phyloP scores from a whole-genome alignment of 495 filamentous ascomycete species.

The Hypoxylon lienhwacheense region DNA sequence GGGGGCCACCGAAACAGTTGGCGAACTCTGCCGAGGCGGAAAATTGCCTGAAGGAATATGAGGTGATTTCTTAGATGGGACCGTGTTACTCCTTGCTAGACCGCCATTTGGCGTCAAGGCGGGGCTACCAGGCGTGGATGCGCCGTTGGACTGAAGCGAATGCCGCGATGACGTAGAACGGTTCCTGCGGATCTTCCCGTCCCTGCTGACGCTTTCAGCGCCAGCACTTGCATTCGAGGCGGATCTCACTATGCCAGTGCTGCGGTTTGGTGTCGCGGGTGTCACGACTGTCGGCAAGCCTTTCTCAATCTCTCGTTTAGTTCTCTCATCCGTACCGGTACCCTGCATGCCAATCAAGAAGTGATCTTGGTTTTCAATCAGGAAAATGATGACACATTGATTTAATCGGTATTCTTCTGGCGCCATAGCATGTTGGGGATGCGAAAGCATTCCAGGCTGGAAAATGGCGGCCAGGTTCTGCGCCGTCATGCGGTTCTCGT shows the following conservation, averaged over 20 bases:
- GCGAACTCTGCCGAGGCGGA: conserved; percentile 51
- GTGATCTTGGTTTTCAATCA: conserved; percentile 95
- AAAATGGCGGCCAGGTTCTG: conserved; percentile 97
- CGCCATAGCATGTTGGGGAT: conserved; percentile 92
- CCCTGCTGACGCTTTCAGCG: conserved; percentile 80
- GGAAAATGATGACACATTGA: conserved; percentile 94
- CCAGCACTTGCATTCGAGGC: conserved; percentile 84
- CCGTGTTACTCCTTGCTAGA: conserved; percentile 87
- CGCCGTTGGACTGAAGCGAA: conserved; percentile 69
- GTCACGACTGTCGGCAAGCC: conserved; percentile 58
- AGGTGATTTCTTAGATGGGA: conserved; percentile 91
- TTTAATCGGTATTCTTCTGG: conserved; percentile 91
- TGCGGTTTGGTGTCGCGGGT: conserved; percentile 57
- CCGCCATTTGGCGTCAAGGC: conserved; percentile 60
- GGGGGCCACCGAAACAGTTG: conserved; percentile 28
- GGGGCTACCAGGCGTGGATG: conserved; percentile 72
- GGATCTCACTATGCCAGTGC: conserved; percentile 65
- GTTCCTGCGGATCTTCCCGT: conserved; percentile 77
- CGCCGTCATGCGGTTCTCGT: conserved; percentile 94
- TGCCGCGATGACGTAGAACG: conserved; percentile 70
- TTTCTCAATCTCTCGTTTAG: conserved; percentile 79
- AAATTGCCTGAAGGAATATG: conserved; percentile 59
- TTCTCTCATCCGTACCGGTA: conserved; percentile 84
- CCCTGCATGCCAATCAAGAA: conserved; percentile 94
- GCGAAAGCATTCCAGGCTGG: conserved; percentile 92